A percentile compares a stretch with the other conserved stretches of the same genome.
Conservation (phyloP, 371 early-diverging fungal species). For the Actinomortierella wolfii region DNA sequence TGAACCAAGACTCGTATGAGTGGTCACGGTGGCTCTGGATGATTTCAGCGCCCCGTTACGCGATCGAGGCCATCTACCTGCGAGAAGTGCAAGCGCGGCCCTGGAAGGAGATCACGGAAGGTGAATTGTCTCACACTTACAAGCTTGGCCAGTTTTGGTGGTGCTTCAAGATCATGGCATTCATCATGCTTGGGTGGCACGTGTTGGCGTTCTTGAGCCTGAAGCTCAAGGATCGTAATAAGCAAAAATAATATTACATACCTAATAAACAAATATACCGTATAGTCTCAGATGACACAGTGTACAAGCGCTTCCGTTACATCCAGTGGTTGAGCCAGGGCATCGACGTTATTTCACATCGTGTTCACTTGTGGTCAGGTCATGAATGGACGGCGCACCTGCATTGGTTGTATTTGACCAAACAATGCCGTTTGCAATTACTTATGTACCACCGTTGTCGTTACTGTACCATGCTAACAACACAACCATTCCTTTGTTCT, state of each 20-base stretch:
- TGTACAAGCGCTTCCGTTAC: too few relatives aligned
- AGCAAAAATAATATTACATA: constrained; percentile 37
- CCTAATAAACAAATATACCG: too few relatives aligned
- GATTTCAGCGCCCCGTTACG: constrained; percentile 57
- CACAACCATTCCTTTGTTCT: too few relatives aligned
- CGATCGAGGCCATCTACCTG: constrained; percentile 56
- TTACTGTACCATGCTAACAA: too few relatives aligned
- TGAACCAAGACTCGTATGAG: constrained; percentile 28
- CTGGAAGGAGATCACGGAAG: constrained; percentile 38
- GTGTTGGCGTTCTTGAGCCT: constrained; percentile 49
- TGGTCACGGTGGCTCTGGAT: constrained; percentile 31
- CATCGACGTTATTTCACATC: too few relatives aligned
- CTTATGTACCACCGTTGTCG: too few relatives aligned
- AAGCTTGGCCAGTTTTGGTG: constrained; percentile 31
- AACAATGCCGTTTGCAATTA: too few relatives aligned
- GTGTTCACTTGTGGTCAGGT: too few relatives aligned
- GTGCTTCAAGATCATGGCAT: constrained; percentile 36
- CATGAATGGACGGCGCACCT: too few relatives aligned
- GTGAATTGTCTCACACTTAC: constrained; percentile 21
- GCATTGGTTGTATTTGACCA: too few relatives aligned
- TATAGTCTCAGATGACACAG: too few relatives aligned
- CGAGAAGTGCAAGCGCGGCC: constrained; percentile 49
- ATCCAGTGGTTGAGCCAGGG: too few relatives aligned
- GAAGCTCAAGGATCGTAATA: constrained; percentile 52
- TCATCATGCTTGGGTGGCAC: constrained; percentile 50